A percentile compares a stretch with the other conserved stretches of the same genome.
Evolutionary conservation across 148 eudicot species (phyloP).

Genomic region (Fagopyrum homotropicum): DNA sequence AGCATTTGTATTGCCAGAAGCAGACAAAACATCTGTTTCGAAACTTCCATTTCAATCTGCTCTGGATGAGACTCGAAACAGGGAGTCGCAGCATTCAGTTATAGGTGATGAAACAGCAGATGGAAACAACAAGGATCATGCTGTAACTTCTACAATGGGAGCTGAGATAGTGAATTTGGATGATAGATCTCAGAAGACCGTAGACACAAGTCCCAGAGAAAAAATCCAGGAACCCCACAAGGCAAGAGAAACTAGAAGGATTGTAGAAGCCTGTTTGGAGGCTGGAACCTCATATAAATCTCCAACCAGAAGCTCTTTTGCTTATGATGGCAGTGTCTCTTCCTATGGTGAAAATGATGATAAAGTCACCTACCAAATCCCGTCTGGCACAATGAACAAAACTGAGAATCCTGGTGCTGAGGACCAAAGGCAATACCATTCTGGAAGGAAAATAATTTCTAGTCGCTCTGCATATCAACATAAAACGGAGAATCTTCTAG

Average conservation of each 20-base stretch:
- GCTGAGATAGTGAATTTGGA: conserved; percentile 20
- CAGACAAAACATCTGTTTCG: conserved; percentile 12
- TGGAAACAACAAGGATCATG: background rate
- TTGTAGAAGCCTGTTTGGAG: conserved; percentile 13
- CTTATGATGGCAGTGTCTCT: conserved; percentile 61
- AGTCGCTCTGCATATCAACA: conserved; percentile 21
- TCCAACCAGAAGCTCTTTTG: conserved; percentile 31
- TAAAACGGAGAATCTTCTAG: conserved; percentile 20
- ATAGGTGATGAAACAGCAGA: conserved; percentile 1
- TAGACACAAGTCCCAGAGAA: conserved; percentile 20
- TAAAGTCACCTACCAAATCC: conserved; percentile 17
- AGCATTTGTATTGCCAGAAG: background rate
- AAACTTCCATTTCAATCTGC: conserved; percentile 19
- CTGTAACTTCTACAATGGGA: background rate
- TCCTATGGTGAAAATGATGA: conserved; percentile 66
- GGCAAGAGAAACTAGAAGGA: conserved; percentile 23
- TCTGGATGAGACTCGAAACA: conserved; percentile 17
- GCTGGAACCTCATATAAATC: conserved; percentile 18
- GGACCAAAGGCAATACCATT: conserved; percentile 2
- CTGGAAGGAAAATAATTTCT: background rate
- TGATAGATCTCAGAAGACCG: conserved; percentile 21
- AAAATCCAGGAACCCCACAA: conserved; percentile 24
- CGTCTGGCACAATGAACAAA: background rate
- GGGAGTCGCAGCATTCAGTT: background rate
- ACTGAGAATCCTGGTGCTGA: conserved; percentile 15